Base-by-base conservation (phyloP, 176 grass and related monocot species). In the Typha latifolia region DNA sequence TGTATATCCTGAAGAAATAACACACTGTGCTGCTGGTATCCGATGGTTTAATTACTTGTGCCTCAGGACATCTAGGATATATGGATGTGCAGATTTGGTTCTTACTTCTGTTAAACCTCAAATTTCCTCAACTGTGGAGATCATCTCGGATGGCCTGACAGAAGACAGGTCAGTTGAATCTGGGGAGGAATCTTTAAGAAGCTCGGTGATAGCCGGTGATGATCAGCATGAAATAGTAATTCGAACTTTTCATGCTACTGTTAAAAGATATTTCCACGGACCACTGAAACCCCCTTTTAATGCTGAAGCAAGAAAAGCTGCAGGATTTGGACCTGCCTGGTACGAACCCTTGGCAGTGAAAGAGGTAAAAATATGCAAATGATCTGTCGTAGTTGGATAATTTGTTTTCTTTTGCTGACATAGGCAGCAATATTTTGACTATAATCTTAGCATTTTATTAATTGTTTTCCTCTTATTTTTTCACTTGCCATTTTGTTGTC, bases 1-100 rank as follows among this genome's bases (percentile, higher is more conserved):
- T 16, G 82, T 96, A 48, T 96, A 96, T 20, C 91, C 91, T 63
- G 91, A 96, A 80, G 91, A 96, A 72, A 80, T 90, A 55, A 90
- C 91, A 66, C 91, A 96, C 23, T 96, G 91, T 24, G 76, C 87
- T 3, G 84, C 91, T 77, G 87, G 87, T 67, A 74, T 96, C 72
- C 85, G 73, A 82, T 96, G 91, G 91, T 96, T 96, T 67, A 96
- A 78, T 55, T 96, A 82, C 67, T 10, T 96, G 48, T 90, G 84
- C 69, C 69, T 90, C 57, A 43, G 81, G 32, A 49, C 78, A 18
- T 3, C 22, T 26, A 31, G 23, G 32, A 64, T 34, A 32, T 18
- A n/a, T 55, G 27, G 49, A 50, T 48, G 49, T 24, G n/a, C 47
- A 63, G 63, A 62, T 72, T 51, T 52, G 23, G 22, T 77, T 82